Conservation (phyloP, 148 eudicot species). For the Fagopyrum homotropicum region DNA sequence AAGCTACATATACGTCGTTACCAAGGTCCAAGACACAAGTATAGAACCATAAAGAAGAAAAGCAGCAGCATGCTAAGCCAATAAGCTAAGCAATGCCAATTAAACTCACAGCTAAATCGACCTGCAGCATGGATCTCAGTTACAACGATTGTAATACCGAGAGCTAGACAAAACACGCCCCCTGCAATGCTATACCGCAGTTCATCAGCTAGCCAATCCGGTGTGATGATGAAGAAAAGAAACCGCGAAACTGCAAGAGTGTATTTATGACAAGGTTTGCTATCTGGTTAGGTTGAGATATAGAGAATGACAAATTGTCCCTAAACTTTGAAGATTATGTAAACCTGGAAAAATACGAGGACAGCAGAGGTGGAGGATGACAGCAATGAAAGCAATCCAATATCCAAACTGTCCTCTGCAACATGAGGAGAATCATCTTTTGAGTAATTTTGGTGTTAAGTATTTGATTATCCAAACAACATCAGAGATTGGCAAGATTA, state of each 20-base stretch:
- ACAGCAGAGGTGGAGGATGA: constrained; percentile 27
- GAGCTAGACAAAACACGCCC: constrained; percentile 27
- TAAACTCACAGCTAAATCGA: constrained; percentile 15
- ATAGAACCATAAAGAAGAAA: constrained; percentile 33
- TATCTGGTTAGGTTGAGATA: background rate
- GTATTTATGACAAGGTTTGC: background rate
- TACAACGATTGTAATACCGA: constrained; percentile 21
- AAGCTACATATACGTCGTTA: background rate
- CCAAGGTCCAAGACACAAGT: constrained; percentile 36
- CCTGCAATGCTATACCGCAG: constrained; percentile 26
- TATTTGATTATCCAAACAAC: background rate
- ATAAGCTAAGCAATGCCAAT: constrained; percentile 27
- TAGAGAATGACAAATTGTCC: background rate
- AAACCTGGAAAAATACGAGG: constrained; percentile 34
- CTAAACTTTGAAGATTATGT: background rate
- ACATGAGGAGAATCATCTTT: constrained; percentile 16
- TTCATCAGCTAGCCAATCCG: constrained; percentile 34
- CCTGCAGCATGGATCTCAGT: constrained; percentile 29
- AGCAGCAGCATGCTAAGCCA: constrained; percentile 31
- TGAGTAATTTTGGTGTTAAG: background rate
- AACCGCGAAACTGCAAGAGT: constrained; percentile 44
- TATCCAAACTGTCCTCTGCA: constrained; percentile 49
- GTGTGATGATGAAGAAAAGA: constrained; percentile 38
- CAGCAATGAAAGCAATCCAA: constrained; percentile 40
- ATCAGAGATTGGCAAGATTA: background rate